These are phyloP conservation scores for Collybia sordida DNA, from an alignment of 768 basidiomycete species.

Conservation along the genomic window DNA sequence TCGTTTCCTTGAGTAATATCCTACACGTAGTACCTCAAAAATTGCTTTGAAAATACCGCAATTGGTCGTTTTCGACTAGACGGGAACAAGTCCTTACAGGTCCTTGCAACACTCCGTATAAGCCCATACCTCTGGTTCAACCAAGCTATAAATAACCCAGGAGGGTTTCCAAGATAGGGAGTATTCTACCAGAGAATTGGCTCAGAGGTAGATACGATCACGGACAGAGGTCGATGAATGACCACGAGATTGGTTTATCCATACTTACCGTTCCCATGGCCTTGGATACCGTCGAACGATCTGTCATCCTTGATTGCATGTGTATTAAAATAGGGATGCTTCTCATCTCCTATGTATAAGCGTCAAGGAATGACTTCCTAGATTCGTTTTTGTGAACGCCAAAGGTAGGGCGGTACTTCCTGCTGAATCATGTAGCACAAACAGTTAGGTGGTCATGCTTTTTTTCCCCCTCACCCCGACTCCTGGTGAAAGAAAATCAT, in stretches of 20 bases:
- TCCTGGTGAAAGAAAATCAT: not conserved
- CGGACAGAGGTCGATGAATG: not conserved
- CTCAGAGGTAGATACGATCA: not conserved
- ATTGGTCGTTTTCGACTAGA: no score
- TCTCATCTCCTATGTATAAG: not conserved
- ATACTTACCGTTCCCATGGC: conserved; percentile 5
- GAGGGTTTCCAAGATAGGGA: not conserved
- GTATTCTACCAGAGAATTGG: not conserved
- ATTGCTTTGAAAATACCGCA: no score
- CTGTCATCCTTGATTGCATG: not conserved
- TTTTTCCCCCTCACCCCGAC: not conserved
- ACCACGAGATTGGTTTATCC: not conserved
- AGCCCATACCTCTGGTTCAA: no score
- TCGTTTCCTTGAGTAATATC: no score
- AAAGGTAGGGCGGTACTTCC: no score
- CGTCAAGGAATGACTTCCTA: no score
- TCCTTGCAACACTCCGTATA: no score
- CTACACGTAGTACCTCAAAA: no score
- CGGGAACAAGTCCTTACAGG: no score
- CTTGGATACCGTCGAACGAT: conserved; percentile 1
- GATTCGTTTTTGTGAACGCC: no score
- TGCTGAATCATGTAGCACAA: no score
- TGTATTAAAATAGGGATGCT: not conserved
- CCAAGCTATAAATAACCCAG: not conserved
- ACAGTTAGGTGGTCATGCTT: no score